Percentiles rank a stretch among this genome's conserved stretches.
These are phyloP conservation scores for Dionaea muscipula DNA, from an alignment of 179 eudicot genomes.

Conservation along the genomic window DNA sequence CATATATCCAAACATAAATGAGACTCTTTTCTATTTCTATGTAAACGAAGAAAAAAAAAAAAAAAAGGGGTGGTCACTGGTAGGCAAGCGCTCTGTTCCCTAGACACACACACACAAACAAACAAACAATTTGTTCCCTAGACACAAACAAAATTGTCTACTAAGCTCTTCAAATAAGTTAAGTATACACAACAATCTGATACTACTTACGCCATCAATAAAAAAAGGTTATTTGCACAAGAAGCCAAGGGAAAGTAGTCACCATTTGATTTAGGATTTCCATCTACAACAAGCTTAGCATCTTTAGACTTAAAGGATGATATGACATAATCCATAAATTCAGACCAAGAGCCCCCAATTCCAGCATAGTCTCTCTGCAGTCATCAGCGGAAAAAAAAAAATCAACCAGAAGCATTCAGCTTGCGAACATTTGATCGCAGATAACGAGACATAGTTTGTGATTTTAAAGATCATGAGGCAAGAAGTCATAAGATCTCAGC, in stretches of 20 bases:
- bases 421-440: too few species aligned
- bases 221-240: background rate
- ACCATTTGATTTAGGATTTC: constrained; percentile 43
- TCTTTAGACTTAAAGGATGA: constrained; percentile 56
- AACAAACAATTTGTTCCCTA: too few species aligned
- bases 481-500: background rate
- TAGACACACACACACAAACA: too few species aligned
- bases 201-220: background rate
- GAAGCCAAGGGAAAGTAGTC: constrained; percentile 5
- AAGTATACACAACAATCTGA: too few species aligned
- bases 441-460: background rate
- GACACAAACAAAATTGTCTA: too few species aligned
- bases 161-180: too few species aligned
- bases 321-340: constrained; percentile 50
- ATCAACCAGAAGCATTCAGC: background rate
- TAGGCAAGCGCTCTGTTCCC: too few species aligned
- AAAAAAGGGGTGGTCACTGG: too few species aligned
- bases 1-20: too few species aligned
- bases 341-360: constrained; percentile 68
- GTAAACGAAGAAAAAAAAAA: too few species aligned
- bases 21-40: too few species aligned
- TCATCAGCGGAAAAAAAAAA: background rate
- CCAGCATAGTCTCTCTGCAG: constrained; percentile 63
- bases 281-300: constrained; percentile 53
- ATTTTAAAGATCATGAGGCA: background rate